phyloP scores from a whole-genome alignment of 2,329 filamentous ascomycete species.

The Raffaelea deltoideospora region DNA sequence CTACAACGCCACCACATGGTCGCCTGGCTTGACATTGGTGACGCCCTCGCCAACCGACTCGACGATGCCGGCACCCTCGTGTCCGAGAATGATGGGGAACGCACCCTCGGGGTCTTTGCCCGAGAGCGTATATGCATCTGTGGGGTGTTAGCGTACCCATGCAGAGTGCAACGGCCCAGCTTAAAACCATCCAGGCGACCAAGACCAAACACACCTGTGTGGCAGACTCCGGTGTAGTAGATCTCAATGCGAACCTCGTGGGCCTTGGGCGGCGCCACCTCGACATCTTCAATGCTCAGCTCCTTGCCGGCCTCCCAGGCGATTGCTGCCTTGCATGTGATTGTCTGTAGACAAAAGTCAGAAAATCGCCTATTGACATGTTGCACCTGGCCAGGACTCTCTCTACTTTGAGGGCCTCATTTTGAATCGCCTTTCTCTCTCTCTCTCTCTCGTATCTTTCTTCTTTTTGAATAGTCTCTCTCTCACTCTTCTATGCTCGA shows the following conservation, averaged over 20 bases:
- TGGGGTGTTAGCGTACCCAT: too few species aligned
- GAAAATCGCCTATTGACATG: too few species aligned
- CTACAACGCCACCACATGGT: constrained; percentile 82
- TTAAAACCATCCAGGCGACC: too few species aligned
- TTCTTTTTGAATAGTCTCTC: background rate
- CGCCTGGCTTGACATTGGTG: constrained; percentile 80
- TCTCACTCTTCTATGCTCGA: too few species aligned
- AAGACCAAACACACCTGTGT: constrained; percentile 52
- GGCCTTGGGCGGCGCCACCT: constrained; percentile 76
- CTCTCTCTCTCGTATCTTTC: background rate
- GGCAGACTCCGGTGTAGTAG: constrained; percentile 96
- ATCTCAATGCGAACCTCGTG: constrained; percentile 96
- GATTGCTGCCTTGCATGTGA: constrained; percentile 93
- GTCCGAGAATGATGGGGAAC: constrained; percentile 77
- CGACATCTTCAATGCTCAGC: constrained; percentile 77
- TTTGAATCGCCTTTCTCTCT: too few species aligned
- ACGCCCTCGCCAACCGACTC: constrained; percentile 88
- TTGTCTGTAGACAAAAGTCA: constrained; percentile 43
- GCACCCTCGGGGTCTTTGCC: constrained; percentile 95
- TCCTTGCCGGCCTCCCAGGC: constrained; percentile 94
- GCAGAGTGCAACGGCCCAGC: too few species aligned
- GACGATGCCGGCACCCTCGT: constrained; percentile 83
- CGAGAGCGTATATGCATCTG: constrained; percentile 81
- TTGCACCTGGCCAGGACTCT: too few species aligned
- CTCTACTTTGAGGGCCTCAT: too few species aligned